Conservation (phyloP, 2,329 filamentous ascomycete species). For the Trichoderma sp. region DNA sequence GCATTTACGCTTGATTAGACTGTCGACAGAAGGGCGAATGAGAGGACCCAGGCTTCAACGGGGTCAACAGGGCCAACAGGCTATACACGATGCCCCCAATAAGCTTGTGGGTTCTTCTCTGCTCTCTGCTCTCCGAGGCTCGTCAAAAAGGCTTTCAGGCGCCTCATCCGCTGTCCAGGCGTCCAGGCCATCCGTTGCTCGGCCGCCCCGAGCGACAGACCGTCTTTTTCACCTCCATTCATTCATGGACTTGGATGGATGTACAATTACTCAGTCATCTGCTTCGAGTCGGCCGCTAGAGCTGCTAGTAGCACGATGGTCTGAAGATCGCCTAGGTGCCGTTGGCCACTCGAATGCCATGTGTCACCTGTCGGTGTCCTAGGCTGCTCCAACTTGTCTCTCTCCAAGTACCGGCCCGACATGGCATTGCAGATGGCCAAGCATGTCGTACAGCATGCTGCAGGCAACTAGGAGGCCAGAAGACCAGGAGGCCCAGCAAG, state of each 20-base stretch:
- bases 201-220: conserved; percentile 19
- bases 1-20: neutral
- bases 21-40: neutral
- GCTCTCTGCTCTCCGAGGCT: neutral
- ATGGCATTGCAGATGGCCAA: conserved; percentile 13
- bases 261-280: neutral
- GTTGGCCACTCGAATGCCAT: neutral
- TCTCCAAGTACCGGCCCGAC: conserved; percentile 16
- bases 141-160: neutral
- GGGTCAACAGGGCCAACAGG: conserved; percentile 3
- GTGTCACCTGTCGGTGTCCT: conserved; percentile 1
- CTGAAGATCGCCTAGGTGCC: conserved; percentile 5
- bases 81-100: conserved; percentile 19
- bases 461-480: neutral
- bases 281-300: neutral
- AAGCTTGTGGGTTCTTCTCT: neutral
- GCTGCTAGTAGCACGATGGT: neutral
- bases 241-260: neutral
- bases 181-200: neutral
- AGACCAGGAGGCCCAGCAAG: neutral
- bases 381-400: neutral
- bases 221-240: conserved; percentile 7
- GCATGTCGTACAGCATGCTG: conserved; percentile 24
- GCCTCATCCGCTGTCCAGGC: conserved; percentile 7
- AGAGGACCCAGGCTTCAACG: conserved; percentile 11